A percentile compares a stretch with the other conserved stretches of the same genome.
Conservation (phyloP, 768 basidiomycete species). For the Lentinula guzmanii region DNA sequence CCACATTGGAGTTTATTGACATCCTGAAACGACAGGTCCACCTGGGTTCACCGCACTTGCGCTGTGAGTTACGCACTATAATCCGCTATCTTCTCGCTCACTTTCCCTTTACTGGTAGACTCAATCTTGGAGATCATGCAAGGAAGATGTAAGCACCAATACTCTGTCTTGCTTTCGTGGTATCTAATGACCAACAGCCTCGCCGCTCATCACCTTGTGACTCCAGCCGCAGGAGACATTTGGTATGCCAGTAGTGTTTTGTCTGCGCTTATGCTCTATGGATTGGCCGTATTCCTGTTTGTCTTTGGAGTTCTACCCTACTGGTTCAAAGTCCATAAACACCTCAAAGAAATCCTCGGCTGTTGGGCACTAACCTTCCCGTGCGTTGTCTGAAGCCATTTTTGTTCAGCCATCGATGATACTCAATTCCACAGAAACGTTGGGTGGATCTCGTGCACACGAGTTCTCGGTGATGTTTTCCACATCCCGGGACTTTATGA, state of each 20-base stretch:
- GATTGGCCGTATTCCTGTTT: slow-evolving; percentile 43
- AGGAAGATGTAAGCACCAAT: slow-evolving; percentile 24
- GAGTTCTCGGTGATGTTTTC: slow-evolving; percentile 36
- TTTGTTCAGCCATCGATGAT: neutral
- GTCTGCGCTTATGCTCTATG: slow-evolving; percentile 32
- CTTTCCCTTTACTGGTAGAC: neutral
- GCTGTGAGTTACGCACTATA: slow-evolving; percentile 13
- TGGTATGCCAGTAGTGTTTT: slow-evolving; percentile 38
- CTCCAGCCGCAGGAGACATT: slow-evolving; percentile 33
- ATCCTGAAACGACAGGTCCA: slow-evolving; percentile 18
- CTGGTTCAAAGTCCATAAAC: slow-evolving; percentile 44
- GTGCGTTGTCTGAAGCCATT: slow-evolving; percentile 16
- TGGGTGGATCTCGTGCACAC: slow-evolving; percentile 38
- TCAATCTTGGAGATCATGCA: slow-evolving; percentile 35
- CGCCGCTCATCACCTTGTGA: slow-evolving; percentile 24
- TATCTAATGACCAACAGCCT: neutral
- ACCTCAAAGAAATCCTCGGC: slow-evolving; percentile 39
- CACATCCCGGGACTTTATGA: slow-evolving; percentile 29
- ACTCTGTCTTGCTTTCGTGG: neutral
- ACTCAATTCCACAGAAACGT: slow-evolving; percentile 15
- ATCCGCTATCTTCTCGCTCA: neutral
- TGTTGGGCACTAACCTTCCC: slow-evolving; percentile 47
- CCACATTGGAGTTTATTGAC: neutral
- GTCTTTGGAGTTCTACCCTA: slow-evolving; percentile 37
- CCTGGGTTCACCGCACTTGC: slow-evolving; percentile 46